A percentile compares a stretch with the other conserved stretches of the same genome.
phyloP scores from a whole-genome alignment of 1,284 basidiomycete species.

The Moesziomyces sp. region DNA sequence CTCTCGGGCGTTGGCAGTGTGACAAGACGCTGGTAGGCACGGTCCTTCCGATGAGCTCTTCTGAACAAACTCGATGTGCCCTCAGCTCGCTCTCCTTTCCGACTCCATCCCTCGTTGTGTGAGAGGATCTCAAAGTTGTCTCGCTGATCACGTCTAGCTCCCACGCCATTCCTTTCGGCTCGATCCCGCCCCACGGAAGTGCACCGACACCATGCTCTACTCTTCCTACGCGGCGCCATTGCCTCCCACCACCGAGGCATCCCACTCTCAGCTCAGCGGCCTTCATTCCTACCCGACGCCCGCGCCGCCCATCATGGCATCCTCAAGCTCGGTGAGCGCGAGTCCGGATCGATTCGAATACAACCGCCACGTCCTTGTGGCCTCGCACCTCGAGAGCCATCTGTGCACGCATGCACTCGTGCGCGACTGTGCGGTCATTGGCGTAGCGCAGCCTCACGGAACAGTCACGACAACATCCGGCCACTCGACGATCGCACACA shows the following conservation, averaged over 20 bases:
- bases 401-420: conserved; percentile 25
- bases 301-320: background rate
- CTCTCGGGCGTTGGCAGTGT: no score
- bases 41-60: no score
- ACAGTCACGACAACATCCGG: conserved; percentile 8
- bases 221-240: conserved; percentile 9
- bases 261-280: no score
- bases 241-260: no score
- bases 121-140: no score
- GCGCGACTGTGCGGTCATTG: conserved; percentile 43
- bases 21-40: no score
- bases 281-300: conserved; percentile 1
- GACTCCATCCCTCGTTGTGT: no score
- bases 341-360: conserved; percentile 30
- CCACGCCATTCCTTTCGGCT: no score
- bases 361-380: conserved; percentile 12
- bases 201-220: conserved; percentile 13
- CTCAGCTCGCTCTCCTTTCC: no score
- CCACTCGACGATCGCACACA: background rate
- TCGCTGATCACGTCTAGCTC: no score
- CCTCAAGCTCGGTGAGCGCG: conserved; percentile 4
- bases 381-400: conserved; percentile 22
- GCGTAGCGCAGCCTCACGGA: conserved; percentile 22
- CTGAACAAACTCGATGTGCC: no score
- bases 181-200: no score